Evolutionary conservation across 306 rosid species (phyloP), one percentile per base, ranked within the genome.

Genomic region (Trifolium fragiferum): DNA sequence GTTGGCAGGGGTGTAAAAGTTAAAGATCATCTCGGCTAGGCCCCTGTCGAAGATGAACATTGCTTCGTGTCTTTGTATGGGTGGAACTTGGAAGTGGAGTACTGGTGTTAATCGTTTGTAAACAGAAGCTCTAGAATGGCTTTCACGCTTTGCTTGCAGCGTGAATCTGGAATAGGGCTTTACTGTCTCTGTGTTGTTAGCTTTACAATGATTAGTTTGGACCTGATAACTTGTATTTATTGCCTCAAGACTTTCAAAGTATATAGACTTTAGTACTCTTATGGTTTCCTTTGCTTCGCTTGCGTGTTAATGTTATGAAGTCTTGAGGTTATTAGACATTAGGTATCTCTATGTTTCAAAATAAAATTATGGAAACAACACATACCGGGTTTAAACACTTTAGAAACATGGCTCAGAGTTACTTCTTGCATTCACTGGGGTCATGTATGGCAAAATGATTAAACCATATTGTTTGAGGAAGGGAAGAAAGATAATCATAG

Each of bases 1-100:
- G 72, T 84, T 84, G 82, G 82, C 87, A 84, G 84, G 87, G 75
- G 78, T 71, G 71, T 81, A 70, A 64, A 50, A 66, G 21, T 4
- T 49, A 61, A 61, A 58, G 79, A 23, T 57, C 3, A 6, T 21
- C 37, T 67, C 68, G 62, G 74, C 62, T 61, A 72, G 67, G 71
- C 62, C 82, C 82, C 69, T 70, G 38, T 54, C 3, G 38, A 62
- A 68, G 77, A 68, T 27, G 68, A 66, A 27, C 62, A 67, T 44
- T 73, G 20, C 68, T 9, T 16, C 35, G 10, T 64, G 43, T 83
- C 68, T 69, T 78, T 58, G 44, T 19, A 18, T 59, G 46, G 76
- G 65, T 83, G 71, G 74, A 78, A 70, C 37, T 78, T 83, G 73
- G 76, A 79, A 71, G 50, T 79, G 76, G 50, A 57, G 14, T 58